Conservation (phyloP, 495 filamentous ascomycete genomes). For the Friedmanniomyces endolithicus region DNA sequence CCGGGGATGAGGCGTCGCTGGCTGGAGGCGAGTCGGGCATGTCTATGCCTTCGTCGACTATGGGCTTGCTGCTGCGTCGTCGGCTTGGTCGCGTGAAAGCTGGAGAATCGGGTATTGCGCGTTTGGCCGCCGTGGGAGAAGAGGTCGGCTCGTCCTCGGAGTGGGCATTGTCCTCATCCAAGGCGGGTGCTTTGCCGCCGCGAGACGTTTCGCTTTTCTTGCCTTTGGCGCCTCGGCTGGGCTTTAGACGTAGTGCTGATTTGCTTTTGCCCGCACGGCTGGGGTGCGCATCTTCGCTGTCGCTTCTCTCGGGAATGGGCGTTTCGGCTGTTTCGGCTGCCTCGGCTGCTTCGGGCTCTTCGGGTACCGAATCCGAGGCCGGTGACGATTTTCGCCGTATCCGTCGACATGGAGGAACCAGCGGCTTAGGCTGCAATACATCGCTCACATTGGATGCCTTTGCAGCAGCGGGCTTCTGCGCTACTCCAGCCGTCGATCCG, state of each 20-base stretch:
- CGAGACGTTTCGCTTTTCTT: neutral
- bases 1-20: slow-evolving; percentile 4
- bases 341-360: neutral
- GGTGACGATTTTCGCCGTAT: neutral
- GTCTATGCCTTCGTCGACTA: slow-evolving; percentile 22
- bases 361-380: neutral
- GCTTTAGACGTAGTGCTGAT: slow-evolving; percentile 19
- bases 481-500: neutral
- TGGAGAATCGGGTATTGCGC: neutral
- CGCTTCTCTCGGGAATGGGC: neutral
- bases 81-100: neutral
- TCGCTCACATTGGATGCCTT: neutral
- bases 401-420: neutral
- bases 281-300: slow-evolving; percentile 5
- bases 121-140: slow-evolving; percentile 9
- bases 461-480: neutral
- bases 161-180: slow-evolving; percentile 28
- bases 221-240: slow-evolving; percentile 24
- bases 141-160: slow-evolving; percentile 24
- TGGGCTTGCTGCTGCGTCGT: slow-evolving; percentile 1
- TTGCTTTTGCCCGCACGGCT: slow-evolving; percentile 34
- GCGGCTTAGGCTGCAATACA: neutral
- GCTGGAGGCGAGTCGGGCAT: slow-evolving; percentile 17
- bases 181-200: neutral
- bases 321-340: neutral